phyloP scores from a whole-genome alignment of 306 rosid genomes.

The Pyrus betulifolia region DNA sequence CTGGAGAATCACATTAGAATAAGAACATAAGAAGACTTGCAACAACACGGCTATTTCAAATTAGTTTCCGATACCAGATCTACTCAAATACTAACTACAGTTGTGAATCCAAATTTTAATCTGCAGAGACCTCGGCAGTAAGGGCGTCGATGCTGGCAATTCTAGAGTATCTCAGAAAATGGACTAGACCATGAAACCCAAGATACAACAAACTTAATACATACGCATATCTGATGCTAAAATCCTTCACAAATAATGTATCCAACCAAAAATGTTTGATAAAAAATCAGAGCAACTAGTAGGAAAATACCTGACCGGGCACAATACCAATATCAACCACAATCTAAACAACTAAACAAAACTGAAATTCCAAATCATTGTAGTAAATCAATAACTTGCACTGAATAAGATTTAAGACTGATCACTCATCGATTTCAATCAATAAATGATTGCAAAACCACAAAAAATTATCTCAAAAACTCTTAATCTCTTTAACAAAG shows the following conservation, averaged over 20 bases:
- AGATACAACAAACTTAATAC: not conserved
- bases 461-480: not conserved
- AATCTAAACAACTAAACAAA: not conserved
- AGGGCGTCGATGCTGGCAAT: not conserved
- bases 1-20: not conserved
- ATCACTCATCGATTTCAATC: not conserved
- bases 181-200: not conserved
- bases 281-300: not conserved
- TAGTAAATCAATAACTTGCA: not conserved
- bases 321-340: not conserved
- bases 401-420: not conserved
- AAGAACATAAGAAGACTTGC: too few species aligned
- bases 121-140: not conserved
- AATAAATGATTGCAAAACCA: not conserved
- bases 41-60: too few species aligned
- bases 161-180: not conserved
- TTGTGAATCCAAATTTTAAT: not conserved
- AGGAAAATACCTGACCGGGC: not conserved
- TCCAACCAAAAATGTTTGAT: not conserved
- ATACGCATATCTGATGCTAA: not conserved
- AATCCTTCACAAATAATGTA: not conserved
- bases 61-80: too few species aligned
- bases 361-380: not conserved
- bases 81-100: not conserved
- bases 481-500: not conserved